Conservation (phyloP, 208 protist species). For the Hexamita inflata region DNA sequence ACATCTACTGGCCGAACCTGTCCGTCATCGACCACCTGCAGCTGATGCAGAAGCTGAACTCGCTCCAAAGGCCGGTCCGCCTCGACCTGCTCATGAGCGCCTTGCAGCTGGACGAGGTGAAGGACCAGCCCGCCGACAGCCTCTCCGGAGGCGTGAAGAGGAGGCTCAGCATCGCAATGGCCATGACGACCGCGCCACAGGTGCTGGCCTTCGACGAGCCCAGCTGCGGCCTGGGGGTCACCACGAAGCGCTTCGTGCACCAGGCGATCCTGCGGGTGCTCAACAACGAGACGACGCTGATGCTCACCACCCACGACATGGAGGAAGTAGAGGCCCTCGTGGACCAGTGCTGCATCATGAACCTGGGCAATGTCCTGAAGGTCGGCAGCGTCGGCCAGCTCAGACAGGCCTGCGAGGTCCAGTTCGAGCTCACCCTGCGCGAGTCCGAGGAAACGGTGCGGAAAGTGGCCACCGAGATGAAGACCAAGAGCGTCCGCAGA, state of each 20-base stretch:
- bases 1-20: background rate
- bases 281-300: background rate
- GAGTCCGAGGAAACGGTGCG: no score
- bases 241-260: background rate
- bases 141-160: constrained; percentile 3
- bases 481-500: no score
- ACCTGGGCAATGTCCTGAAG: background rate
- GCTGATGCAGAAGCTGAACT: background rate
- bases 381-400: no score
- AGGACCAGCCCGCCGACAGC: no score
- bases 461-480: no score
- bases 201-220: background rate
- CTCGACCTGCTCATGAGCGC: background rate
- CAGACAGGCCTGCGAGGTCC: no score
- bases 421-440: no score
- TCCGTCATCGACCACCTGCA: constrained; percentile 1
- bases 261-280: background rate
- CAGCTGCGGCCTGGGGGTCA: background rate
- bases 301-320: constrained; percentile 22
- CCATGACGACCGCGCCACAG: background rate
- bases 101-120: background rate
- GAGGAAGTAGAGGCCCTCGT: constrained; percentile 7
- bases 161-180: background rate
- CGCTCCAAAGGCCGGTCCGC: background rate
- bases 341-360: constrained; percentile 9